Percentiles rank a stretch among this genome's conserved stretches.
These are phyloP conservation scores for Lippia alba DNA, from an alignment of 305 asterid genomes.

Conservation along the genomic window DNA sequence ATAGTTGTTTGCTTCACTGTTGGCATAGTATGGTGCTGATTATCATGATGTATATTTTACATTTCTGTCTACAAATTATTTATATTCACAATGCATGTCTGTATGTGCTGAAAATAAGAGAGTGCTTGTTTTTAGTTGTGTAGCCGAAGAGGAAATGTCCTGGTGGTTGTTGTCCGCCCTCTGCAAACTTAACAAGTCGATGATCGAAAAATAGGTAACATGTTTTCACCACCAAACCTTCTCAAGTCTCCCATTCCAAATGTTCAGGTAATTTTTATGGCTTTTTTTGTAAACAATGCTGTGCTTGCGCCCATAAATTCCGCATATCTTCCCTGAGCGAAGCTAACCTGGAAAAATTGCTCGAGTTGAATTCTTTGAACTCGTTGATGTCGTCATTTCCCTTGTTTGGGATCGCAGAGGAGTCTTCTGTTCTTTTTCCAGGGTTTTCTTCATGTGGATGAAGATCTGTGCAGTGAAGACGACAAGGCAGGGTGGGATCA, in stretches of 20 bases:
- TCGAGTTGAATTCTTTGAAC: neutral
- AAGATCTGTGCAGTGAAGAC: neutral
- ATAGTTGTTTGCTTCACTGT: too few relatives aligned
- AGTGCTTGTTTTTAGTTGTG: constrained; percentile 1
- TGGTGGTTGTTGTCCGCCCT: constrained; percentile 9
- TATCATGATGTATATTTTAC: too few relatives aligned
- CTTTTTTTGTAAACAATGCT: neutral
- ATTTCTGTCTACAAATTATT: too few relatives aligned
- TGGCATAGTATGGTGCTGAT: too few relatives aligned
- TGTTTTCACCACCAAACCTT: neutral
- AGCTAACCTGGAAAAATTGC: constrained; percentile 2
- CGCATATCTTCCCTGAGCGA: neutral
- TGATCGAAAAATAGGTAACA: neutral
- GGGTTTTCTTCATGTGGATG: neutral
- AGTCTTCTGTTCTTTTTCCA: neutral
- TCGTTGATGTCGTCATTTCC: neutral
- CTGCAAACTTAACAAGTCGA: neutral
- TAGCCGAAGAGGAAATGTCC: neutral
- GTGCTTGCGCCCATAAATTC: neutral
- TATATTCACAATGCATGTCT: neutral
- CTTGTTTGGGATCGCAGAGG: neutral
- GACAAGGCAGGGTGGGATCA: neutral
- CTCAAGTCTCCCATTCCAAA: neutral
- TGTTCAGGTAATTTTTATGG: neutral
- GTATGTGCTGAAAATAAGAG: neutral